phyloP scores from a whole-genome alignment of 371 early-diverging fungal genomes.

The Syncephalastrum monosporum region DNA sequence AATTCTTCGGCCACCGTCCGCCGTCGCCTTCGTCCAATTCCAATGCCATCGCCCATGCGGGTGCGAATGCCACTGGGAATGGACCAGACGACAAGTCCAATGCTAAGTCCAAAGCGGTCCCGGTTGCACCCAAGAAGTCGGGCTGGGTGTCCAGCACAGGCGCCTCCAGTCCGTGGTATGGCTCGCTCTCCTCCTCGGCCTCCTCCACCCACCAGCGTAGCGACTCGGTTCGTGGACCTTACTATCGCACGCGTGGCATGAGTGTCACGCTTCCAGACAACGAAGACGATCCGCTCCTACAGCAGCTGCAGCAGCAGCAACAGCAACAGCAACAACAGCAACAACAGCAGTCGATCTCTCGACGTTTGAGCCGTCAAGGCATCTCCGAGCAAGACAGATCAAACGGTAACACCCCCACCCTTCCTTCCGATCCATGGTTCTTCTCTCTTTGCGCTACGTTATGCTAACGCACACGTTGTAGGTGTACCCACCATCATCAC shows the following conservation, averaged over 20 bases:
- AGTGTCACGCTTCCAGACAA: constrained; percentile 41
- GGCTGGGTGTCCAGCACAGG: constrained; percentile 53
- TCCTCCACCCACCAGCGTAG: constrained; percentile 40
- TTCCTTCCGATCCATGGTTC: neutral
- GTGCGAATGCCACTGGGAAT: constrained; percentile 9
- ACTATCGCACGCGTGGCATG: constrained; percentile 50
- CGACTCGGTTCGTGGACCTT: constrained; percentile 48
- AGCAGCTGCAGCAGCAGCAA: constrained; percentile 6
- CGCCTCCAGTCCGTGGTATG: constrained; percentile 43
- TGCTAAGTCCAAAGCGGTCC: constrained; percentile 14
- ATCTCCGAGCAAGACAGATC: constrained; percentile 3
- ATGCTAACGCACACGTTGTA: constrained; percentile 4
- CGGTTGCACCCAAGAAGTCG: constrained; percentile 30
- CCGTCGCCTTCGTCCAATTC: constrained; percentile 10
- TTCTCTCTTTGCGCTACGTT: neutral
- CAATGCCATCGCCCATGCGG: constrained; percentile 2
- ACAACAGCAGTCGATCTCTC: neutral
- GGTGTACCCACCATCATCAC: constrained; percentile 81
- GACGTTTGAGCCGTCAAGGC: constrained; percentile 6
- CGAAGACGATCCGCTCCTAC: constrained; percentile 25
- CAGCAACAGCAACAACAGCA: constrained; percentile 12
- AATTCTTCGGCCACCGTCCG: constrained; percentile 10
- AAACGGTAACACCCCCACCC: constrained; percentile 13
- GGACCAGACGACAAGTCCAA: neutral
- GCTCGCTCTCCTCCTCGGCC: constrained; percentile 34